These are phyloP conservation scores for Triticum monococcum DNA, from an alignment of 176 grass and related monocot genomes.

Conservation along the genomic window DNA sequence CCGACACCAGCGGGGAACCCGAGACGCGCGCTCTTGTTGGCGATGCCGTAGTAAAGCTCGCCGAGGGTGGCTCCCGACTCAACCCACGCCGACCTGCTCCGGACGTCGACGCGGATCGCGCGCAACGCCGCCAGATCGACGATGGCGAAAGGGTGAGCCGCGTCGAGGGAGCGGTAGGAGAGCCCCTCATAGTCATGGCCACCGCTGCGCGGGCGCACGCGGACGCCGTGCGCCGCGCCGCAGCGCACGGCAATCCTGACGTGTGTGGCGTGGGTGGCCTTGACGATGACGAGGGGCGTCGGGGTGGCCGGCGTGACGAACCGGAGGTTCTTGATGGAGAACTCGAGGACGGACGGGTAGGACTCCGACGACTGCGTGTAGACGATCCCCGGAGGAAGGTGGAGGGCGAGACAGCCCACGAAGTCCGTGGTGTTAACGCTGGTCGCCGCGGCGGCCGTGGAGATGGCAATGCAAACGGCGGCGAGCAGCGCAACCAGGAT, in stretches of 20 bases:
- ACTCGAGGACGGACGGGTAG: conserved; percentile 48
- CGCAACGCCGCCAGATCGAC: conserved; percentile 42
- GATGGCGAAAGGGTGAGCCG: conserved; percentile 32
- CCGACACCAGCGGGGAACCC: conserved; percentile 53
- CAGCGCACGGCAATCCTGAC: conserved; percentile 54
- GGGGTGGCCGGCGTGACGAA: conserved; percentile 49
- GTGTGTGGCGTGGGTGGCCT: conserved; percentile 32
- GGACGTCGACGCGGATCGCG: conserved; percentile 24
- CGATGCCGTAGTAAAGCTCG: conserved; percentile 66
- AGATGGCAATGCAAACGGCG: background rate
- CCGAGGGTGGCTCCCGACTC: conserved; percentile 62
- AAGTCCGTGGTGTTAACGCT: conserved; percentile 28
- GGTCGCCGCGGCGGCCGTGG: background rate
- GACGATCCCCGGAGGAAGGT: conserved; percentile 21
- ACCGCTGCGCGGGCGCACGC: conserved; percentile 53
- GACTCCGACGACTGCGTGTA: conserved; percentile 18
- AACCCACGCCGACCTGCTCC: conserved; percentile 42
- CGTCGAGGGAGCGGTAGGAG: conserved; percentile 47
- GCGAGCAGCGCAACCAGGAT: background rate
- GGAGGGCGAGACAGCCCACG: conserved; percentile 40
- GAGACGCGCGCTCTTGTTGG: conserved; percentile 9
- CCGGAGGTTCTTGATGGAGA: conserved; percentile 58
- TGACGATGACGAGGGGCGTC: conserved; percentile 52
- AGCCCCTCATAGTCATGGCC: conserved; percentile 82
- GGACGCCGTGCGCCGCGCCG: conserved; percentile 33